phyloP scores from a whole-genome alignment of 1,284 basidiomycete species.

The Phaffia rhodozyma region DNA sequence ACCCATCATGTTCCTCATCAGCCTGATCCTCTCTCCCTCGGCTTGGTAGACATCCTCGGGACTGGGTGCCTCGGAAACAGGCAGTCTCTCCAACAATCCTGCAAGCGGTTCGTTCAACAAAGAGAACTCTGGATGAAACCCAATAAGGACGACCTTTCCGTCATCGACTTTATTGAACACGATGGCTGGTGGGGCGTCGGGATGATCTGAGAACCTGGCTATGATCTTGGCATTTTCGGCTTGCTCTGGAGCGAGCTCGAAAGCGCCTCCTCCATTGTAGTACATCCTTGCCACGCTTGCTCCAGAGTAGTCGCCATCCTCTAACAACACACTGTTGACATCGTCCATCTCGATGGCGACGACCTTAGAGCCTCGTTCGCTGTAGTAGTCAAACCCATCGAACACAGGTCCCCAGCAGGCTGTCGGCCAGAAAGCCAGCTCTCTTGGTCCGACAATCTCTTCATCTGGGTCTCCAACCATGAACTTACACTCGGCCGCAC shows the following conservation, averaged over 20 bases:
- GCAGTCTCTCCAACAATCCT: too few relatives aligned
- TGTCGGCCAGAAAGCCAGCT: constrained; percentile 49
- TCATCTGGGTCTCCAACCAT: constrained; percentile 38
- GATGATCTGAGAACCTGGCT: constrained; percentile 33
- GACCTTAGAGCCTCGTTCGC: constrained; percentile 37
- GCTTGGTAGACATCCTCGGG: too few relatives aligned
- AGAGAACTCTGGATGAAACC: constrained; percentile 53
- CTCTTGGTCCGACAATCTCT: constrained; percentile 42
- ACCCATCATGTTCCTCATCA: too few relatives aligned
- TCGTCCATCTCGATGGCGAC: constrained; percentile 22
- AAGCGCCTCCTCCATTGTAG: constrained; percentile 47
- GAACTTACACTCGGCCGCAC: constrained; percentile 39
- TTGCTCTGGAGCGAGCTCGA: constrained; percentile 28
- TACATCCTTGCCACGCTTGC: constrained; percentile 29
- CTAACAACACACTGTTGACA: not conserved
- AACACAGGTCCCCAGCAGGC: constrained; percentile 45
- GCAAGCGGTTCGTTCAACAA: constrained; percentile 38
- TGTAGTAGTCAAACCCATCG: constrained; percentile 45
- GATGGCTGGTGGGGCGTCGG: constrained; percentile 40
- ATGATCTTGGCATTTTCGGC: constrained; percentile 30
- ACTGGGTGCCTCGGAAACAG: too few relatives aligned
- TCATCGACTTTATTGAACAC: constrained; percentile 43
- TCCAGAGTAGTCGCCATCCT: not conserved
- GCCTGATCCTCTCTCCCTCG: too few relatives aligned
- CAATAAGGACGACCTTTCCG: constrained; percentile 52